phyloP scores from a whole-genome alignment of 768 basidiomycete genomes.

The Mycena capillaripes region DNA sequence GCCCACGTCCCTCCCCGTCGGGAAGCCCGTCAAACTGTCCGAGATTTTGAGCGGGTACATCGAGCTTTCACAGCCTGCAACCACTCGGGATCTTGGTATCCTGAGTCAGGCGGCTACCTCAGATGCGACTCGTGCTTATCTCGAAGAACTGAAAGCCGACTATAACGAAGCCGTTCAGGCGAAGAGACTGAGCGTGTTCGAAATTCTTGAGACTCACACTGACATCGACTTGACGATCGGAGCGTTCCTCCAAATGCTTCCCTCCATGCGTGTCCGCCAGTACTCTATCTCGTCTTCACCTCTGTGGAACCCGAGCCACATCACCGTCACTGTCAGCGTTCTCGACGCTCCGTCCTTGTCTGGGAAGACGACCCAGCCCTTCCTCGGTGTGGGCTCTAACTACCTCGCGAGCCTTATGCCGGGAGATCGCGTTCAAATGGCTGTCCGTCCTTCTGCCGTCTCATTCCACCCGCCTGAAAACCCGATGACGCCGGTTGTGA shows the following conservation, averaged over 20 bases:
- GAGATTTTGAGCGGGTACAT: slow-evolving; percentile 60
- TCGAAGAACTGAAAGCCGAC: slow-evolving; percentile 46
- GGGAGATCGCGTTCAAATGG: slow-evolving; percentile 59
- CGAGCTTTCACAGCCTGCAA: slow-evolving; percentile 63
- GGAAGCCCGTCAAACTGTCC: slow-evolving; percentile 51
- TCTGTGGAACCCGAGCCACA: slow-evolving; percentile 56
- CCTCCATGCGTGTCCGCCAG: slow-evolving; percentile 63
- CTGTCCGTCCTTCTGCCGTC: slow-evolving; percentile 53
- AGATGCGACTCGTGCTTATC: slow-evolving; percentile 41
- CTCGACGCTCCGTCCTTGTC: slow-evolving; percentile 54
- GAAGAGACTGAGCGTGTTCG: slow-evolving; percentile 56
- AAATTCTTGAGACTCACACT: slow-evolving; percentile 55
- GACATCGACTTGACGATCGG: slow-evolving; percentile 53
- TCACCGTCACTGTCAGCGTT: slow-evolving; percentile 62
- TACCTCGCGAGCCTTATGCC: slow-evolving; percentile 56
- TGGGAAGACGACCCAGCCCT: slow-evolving; percentile 44
- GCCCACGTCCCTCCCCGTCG: slow-evolving; percentile 56
- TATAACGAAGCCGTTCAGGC: slow-evolving; percentile 52
- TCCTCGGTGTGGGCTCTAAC: slow-evolving; percentile 63
- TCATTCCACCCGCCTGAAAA: slow-evolving; percentile 60
- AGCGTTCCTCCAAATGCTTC: slow-evolving; percentile 57
- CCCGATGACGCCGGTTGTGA: slow-evolving; percentile 54
- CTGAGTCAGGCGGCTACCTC: slow-evolving; percentile 45
- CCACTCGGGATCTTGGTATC: slow-evolving; percentile 54
- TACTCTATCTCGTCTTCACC: slow-evolving; percentile 67